Conservation (phyloP, 441 rosid genomes). For the Populus trichocarpa region DNA sequence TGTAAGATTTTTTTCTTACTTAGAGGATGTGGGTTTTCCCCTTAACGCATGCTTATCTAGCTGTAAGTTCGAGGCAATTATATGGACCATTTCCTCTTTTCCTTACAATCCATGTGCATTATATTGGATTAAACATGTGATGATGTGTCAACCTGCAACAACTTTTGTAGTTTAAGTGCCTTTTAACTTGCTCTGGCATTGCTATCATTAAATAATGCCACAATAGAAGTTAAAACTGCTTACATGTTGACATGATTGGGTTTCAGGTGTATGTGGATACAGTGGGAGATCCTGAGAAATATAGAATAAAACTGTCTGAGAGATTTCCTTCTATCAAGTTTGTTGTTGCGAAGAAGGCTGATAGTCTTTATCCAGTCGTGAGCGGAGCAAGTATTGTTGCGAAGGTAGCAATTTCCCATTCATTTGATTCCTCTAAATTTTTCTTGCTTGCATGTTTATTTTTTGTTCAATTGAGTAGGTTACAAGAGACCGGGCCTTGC, state of each 20-base stretch:
- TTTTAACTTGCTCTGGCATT: background rate
- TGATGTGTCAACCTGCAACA: background rate
- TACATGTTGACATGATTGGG: slow-evolving; percentile 1
- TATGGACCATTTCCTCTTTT: background rate
- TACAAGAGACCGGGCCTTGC: slow-evolving; percentile 85
- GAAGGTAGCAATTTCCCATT: slow-evolving; percentile 46
- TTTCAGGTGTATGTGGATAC: slow-evolving; percentile 87
- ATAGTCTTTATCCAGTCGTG: slow-evolving; percentile 88
- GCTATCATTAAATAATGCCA: background rate
- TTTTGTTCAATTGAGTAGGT: slow-evolving; percentile 45
- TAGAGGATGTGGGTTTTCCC: slow-evolving; percentile 1
- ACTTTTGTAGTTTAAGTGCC: background rate
- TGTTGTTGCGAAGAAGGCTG: slow-evolving; percentile 96
- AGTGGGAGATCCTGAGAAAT: slow-evolving; percentile 91
- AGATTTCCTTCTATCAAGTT: slow-evolving; percentile 81
- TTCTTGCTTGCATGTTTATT: slow-evolving; percentile 6
- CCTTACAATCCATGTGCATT: background rate
- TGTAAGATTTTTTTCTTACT: slow-evolving; percentile 35
- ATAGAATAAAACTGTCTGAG: slow-evolving; percentile 65
- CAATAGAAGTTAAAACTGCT: background rate
- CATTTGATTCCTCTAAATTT: background rate
- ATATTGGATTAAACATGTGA: background rate
- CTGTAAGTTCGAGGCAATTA: background rate
- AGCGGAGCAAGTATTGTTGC: slow-evolving; percentile 99
- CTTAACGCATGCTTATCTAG: background rate